phyloP scores from a whole-genome alignment of 345 rosid genomes.

The Chamaenerion angustifolium region DNA sequence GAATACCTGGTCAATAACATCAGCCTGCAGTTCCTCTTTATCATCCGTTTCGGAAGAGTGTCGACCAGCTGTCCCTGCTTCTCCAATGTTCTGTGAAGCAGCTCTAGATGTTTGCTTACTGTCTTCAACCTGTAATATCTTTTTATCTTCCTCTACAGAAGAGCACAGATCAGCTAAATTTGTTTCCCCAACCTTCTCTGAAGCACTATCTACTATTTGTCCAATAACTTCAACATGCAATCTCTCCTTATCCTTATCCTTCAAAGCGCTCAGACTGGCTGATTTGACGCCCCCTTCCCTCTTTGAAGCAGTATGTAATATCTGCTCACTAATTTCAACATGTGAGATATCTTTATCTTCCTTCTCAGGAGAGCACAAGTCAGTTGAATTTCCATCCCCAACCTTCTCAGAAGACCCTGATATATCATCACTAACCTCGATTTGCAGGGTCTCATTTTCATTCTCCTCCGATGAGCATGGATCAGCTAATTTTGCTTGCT shows the following conservation, averaged over 20 bases:
- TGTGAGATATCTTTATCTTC: conserved; percentile 11
- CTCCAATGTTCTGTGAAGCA: too few relatives aligned
- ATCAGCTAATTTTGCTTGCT: conserved; percentile 18
- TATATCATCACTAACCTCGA: conserved; percentile 14
- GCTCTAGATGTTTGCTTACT: neutral
- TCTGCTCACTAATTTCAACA: conserved; percentile 7
- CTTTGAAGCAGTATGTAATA: conserved; percentile 4
- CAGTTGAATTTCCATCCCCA: neutral
- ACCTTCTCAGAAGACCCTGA: conserved; percentile 12
- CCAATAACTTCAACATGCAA: conserved; percentile 1
- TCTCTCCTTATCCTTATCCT: conserved; percentile 9
- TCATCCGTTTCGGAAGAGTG: neutral
- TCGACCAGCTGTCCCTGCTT: conserved; percentile 13
- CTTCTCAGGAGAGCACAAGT: conserved; percentile 14
- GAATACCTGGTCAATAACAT: conserved; percentile 12
- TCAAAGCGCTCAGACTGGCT: neutral
- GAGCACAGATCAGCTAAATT: too few relatives aligned
- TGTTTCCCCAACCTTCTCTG: too few relatives aligned
- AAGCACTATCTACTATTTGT: too few relatives aligned
- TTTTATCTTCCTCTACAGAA: conserved; percentile 1
- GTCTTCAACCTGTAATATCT: conserved; percentile 15
- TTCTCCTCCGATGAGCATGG: conserved; percentile 1
- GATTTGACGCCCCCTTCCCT: conserved; percentile 11
- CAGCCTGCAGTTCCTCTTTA: conserved; percentile 5
- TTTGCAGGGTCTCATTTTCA: neutral